phyloP scores from a whole-genome alignment of 208 protist genomes.

The Trypanosoma melophagium region DNA sequence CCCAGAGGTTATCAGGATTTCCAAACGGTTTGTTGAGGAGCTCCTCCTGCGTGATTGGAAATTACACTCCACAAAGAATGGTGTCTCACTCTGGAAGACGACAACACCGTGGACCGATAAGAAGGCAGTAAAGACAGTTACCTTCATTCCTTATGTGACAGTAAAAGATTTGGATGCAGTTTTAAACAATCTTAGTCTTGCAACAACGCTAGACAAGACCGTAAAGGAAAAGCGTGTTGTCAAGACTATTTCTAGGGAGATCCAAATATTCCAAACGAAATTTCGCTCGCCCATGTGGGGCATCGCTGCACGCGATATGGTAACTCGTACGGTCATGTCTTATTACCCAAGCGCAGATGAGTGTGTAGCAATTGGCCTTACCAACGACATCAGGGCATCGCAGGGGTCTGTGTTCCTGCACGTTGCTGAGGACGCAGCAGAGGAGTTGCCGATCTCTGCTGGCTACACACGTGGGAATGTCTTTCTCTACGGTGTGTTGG shows the following conservation, averaged over 20 bases:
- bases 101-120: constrained; percentile 25
- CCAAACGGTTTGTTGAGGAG: constrained; percentile 30
- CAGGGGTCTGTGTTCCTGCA: constrained; percentile 30
- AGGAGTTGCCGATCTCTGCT: constrained; percentile 29
- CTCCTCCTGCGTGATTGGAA: constrained; percentile 28
- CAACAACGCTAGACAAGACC: constrained; percentile 15
- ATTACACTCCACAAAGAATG: constrained; percentile 15
- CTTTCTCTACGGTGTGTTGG: constrained; percentile 38
- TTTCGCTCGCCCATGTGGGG: constrained; percentile 26
- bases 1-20: constrained; percentile 17
- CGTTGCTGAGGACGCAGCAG: constrained; percentile 37
- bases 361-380: constrained; percentile 26
- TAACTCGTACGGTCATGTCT: constrained; percentile 19
- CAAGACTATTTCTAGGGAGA: constrained; percentile 11
- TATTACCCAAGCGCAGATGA: constrained; percentile 35
- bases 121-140: constrained; percentile 27
- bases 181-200: constrained; percentile 27
- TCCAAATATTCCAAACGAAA: constrained; percentile 28
- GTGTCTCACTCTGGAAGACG: constrained; percentile 23
- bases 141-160: constrained; percentile 29
- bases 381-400: neutral
- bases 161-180: constrained; percentile 33
- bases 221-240: constrained; percentile 21
- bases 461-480: constrained; percentile 30
- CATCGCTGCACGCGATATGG: constrained; percentile 32